phyloP scores from a whole-genome alignment of 805 yeast species.

The Yamadazyma sp. region DNA sequence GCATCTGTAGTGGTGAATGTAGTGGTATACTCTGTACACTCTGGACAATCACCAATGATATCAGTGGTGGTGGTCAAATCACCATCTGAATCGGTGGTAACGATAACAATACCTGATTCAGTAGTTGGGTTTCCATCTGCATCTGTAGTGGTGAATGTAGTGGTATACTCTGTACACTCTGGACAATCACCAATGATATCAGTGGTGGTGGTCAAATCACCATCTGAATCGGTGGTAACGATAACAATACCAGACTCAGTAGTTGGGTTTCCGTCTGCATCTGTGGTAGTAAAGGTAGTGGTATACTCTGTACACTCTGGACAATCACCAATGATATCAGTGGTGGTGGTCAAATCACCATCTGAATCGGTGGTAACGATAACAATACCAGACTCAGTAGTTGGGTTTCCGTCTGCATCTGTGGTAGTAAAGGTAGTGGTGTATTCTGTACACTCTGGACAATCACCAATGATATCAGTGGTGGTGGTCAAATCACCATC shows the following conservation, averaged over 20 bases:
- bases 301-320: conserved; percentile 12
- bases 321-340: conserved; percentile 4
- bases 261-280: conserved; percentile 7
- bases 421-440: conserved; percentile 13
- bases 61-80: conserved; percentile 7
- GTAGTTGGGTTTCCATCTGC: conserved; percentile 8
- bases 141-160: conserved; percentile 13
- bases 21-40: conserved; percentile 12
- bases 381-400: conserved; percentile 12
- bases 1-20: too few species aligned
- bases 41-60: conserved; percentile 6
- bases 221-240: conserved; percentile 13
- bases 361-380: conserved; percentile 14
- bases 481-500: conserved; percentile 13
- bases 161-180: conserved; percentile 10
- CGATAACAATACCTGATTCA: conserved; percentile 13
- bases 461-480: conserved; percentile 11
- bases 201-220: conserved; percentile 8
- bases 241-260: conserved; percentile 13
- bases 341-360: conserved; percentile 8
- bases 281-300: conserved; percentile 11
- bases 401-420: conserved; percentile 7
- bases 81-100: conserved; percentile 16
- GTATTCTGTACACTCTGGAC: conserved; percentile 12
- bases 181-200: conserved; percentile 2